Percentiles rank a stretch among this genome's conserved stretches.
These are phyloP conservation scores for Basidiobolus heterosporus DNA, from an alignment of 371 early-diverging fungal genomes.

Conservation along the genomic window DNA sequence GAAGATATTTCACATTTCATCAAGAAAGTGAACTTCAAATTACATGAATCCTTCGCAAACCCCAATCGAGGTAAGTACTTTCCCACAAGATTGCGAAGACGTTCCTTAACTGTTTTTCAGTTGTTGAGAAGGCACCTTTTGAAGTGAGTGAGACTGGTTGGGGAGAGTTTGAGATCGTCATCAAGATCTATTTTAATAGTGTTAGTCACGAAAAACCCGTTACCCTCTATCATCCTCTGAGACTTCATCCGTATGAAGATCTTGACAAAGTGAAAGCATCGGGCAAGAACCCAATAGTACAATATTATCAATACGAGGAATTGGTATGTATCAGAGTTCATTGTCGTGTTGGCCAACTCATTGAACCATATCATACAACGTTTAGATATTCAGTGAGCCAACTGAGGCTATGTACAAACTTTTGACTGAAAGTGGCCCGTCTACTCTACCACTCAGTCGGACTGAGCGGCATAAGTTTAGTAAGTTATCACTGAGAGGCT, in stretches of 20 bases:
- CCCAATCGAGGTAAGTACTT: slow-evolving; percentile 60
- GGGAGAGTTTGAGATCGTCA: slow-evolving; percentile 96
- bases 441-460: no score
- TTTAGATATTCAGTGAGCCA: slow-evolving; percentile 72
- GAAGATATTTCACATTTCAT: slow-evolving; percentile 74
- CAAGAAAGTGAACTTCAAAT: slow-evolving; percentile 79
- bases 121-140: slow-evolving; percentile 70
- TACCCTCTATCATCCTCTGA: slow-evolving; percentile 65
- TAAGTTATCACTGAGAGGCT: no score
- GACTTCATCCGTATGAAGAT: slow-evolving; percentile 60
- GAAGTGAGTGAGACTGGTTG: slow-evolving; percentile 92
- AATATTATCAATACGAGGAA: slow-evolving; percentile 65
- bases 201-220: slow-evolving; percentile 67
- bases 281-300: slow-evolving; percentile 64
- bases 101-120: slow-evolving; percentile 13
- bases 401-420: slow-evolving; percentile 62
- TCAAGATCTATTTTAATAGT: slow-evolving; percentile 70
- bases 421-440: slow-evolving; percentile 14
- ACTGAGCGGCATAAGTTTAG: no score
- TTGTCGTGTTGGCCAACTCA: background rate
- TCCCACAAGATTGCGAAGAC: no score
- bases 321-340: slow-evolving; percentile 22
- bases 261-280: slow-evolving; percentile 29
- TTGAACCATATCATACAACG: background rate
- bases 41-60: slow-evolving; percentile 90